Evolutionary conservation across 257 asterid genomes (phyloP).

Genomic region (Paraleonurus japonicus): DNA sequence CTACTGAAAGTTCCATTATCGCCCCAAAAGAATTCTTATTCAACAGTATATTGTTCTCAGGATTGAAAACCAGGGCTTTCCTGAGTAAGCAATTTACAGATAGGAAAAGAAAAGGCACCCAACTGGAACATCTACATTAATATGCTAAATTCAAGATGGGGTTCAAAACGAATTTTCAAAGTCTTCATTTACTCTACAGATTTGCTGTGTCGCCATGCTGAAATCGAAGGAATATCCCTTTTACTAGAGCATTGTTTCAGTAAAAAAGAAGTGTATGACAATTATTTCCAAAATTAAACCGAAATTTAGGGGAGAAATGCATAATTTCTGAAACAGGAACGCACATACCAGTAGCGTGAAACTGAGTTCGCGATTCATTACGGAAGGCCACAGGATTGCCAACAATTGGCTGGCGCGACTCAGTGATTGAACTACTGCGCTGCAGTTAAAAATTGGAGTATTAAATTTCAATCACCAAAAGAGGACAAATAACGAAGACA

Average conservation of each 20-base stretch:
- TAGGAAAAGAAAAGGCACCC: not conserved
- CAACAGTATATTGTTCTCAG: not conserved
- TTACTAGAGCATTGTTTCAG: not conserved
- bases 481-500: not conserved
- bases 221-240: not conserved
- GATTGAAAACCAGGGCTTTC: not conserved
- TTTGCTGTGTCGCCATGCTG: not conserved
- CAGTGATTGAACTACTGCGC: constrained; percentile 38
- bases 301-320: not conserved
- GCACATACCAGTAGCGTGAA: constrained; percentile 84
- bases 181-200: not conserved
- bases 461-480: not conserved
- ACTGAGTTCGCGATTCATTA: constrained; percentile 95
- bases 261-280: not conserved
- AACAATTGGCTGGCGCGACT: constrained; percentile 60
- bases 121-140: not conserved
- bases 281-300: not conserved
- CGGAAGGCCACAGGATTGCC: constrained; percentile 87
- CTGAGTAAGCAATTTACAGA: not conserved
- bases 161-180: not conserved
- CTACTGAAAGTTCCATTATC: not conserved
- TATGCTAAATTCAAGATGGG: not conserved
- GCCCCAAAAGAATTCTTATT: not conserved
- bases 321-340: constrained; percentile 1
- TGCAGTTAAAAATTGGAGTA: constrained; percentile 29